phyloP scores from a whole-genome alignment of 2,329 filamentous ascomycete genomes.

The Trichoderma guizhouense region DNA sequence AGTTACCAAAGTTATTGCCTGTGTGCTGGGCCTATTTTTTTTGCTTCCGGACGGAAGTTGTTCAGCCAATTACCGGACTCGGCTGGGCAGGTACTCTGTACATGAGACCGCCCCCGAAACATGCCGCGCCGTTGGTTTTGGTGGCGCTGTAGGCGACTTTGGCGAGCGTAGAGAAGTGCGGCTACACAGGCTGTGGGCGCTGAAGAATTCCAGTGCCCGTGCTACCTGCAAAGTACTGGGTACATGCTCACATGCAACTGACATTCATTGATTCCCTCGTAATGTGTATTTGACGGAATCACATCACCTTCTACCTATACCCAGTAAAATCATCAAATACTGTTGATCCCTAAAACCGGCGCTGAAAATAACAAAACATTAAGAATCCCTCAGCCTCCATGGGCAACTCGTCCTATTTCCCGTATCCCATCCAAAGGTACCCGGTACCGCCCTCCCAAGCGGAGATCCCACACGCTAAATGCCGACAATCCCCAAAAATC shows the following conservation, averaged over 20 bases:
- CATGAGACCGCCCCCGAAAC: neutral
- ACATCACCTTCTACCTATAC: neutral
- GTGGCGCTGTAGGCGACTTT: neutral
- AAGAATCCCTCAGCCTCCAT: neutral
- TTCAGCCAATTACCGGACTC: neutral
- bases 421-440: neutral
- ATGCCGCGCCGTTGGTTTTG: neutral
- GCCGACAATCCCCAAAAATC: neutral
- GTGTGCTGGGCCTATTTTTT: neutral
- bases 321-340: neutral
- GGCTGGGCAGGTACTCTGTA: neutral
- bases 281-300: neutral
- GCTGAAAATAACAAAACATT: neutral
- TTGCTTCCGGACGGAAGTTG: neutral
- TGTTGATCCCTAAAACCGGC: neutral
- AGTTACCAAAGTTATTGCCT: neutral
- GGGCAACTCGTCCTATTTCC: neutral
- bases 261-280: neutral
- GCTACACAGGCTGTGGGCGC: neutral
- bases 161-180: neutral
- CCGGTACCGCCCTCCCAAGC: neutral
- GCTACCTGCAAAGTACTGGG: neutral
- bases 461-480: neutral
- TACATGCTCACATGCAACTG: neutral
- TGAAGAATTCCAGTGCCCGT: neutral